Evolutionary conservation across 1,284 basidiomycete species (phyloP).

Genomic region (Leccinum cinnamomeum): DNA sequence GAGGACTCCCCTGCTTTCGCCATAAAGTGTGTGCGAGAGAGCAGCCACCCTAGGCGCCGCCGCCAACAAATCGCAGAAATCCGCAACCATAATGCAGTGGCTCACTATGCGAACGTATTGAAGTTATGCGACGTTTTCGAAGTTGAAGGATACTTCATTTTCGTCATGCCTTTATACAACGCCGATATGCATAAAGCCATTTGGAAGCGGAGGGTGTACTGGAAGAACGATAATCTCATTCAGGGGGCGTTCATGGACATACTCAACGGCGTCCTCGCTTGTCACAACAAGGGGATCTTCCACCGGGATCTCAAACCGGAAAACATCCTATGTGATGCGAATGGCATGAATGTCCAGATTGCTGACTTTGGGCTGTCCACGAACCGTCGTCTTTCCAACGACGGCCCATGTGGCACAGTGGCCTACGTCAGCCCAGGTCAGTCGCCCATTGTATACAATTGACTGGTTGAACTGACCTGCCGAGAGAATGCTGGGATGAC

Average conservation of each 20-base stretch:
- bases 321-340: constrained; percentile 71
- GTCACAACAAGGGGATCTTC: constrained; percentile 68
- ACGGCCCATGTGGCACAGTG: constrained; percentile 79
- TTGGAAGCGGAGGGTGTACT: constrained; percentile 43
- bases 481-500: background rate
- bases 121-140: constrained; percentile 54
- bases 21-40: constrained; percentile 68
- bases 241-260: constrained; percentile 69
- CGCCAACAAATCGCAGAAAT: constrained; percentile 60
- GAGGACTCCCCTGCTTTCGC: constrained; percentile 42
- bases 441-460: background rate
- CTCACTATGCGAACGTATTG: constrained; percentile 51
- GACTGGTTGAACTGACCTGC: background rate
- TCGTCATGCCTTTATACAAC: constrained; percentile 60
- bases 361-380: constrained; percentile 88
- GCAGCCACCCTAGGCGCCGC: constrained; percentile 46
- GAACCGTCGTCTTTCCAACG: constrained; percentile 57
- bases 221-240: constrained; percentile 55
- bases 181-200: constrained; percentile 58
- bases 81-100: constrained; percentile 51
- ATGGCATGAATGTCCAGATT: constrained; percentile 61
- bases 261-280: constrained; percentile 75
- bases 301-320: constrained; percentile 91
- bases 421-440: constrained; percentile 65
- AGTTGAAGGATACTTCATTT: constrained; percentile 49